Percentiles rank a stretch among this genome's conserved stretches.
These are phyloP conservation scores for Microascus cirrosus DNA, from an alignment of 2,329 filamentous ascomycete species.

Conservation along the genomic window DNA sequence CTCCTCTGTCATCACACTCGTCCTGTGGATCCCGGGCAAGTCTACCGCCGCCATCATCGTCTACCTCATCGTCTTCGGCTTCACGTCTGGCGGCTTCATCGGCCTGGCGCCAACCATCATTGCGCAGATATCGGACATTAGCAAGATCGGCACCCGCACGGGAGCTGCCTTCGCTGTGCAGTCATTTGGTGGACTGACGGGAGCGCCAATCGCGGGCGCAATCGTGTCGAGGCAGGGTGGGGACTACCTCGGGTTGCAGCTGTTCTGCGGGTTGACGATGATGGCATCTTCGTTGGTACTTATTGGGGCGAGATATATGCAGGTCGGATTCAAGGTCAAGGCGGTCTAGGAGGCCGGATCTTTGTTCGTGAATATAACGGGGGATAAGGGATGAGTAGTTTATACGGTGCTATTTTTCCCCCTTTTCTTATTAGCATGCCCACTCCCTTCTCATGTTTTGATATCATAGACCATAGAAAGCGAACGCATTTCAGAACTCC, in stretches of 20 bases:
- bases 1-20: constrained; percentile 31
- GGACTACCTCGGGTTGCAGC: constrained; percentile 46
- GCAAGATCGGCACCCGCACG: constrained; percentile 56
- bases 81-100: constrained; percentile 56
- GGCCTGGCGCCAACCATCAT: constrained; percentile 52
- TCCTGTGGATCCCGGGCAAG: constrained; percentile 36
- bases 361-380: neutral
- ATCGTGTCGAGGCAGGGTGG: constrained; percentile 41
- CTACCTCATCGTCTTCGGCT: constrained; percentile 59
- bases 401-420: neutral
- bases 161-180: constrained; percentile 53
- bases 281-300: constrained; percentile 16
- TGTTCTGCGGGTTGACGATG: constrained; percentile 51
- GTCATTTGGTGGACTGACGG: constrained; percentile 53
- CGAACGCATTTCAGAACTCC: too few relatives aligned
- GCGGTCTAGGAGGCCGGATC: constrained; percentile 8
- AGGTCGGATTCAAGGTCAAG: constrained; percentile 23
- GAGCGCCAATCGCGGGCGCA: constrained; percentile 57
- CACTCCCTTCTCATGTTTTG: too few relatives aligned
- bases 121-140: constrained; percentile 59
- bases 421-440: neutral
- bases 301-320: constrained; percentile 18
- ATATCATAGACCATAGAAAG: neutral
- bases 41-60: constrained; percentile 47
- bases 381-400: neutral